Conservation (phyloP, 345 rosid species). For the Linum usitatissimum region DNA sequence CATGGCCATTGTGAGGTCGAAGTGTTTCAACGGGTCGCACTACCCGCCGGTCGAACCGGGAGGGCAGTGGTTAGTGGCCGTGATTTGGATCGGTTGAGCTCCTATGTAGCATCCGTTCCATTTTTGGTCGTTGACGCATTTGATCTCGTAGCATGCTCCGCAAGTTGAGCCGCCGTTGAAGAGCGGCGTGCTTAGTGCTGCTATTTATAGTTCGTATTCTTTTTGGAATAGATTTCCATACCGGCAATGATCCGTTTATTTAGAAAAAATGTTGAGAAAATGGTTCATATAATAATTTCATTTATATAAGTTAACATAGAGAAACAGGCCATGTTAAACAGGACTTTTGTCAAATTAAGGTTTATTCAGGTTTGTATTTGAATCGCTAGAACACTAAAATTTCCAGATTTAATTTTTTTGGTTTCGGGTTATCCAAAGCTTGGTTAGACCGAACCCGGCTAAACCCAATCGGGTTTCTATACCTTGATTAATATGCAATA, state of each 20-base stretch:
- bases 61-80: slow-evolving; percentile 60
- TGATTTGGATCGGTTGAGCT: slow-evolving; percentile 36
- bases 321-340: too few species aligned
- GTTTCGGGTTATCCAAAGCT: too few species aligned
- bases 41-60: slow-evolving; percentile 21
- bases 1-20: slow-evolving; percentile 35
- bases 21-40: slow-evolving; percentile 41
- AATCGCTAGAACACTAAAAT: too few species aligned
- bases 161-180: slow-evolving; percentile 50
- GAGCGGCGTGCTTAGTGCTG: slow-evolving; percentile 60
- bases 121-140: slow-evolving; percentile 37
- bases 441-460: too few species aligned
- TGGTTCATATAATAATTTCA: too few species aligned
- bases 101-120: slow-evolving; percentile 47
- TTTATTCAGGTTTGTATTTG: too few species aligned
- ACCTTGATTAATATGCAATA: too few species aligned
- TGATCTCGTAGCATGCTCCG: slow-evolving; percentile 61
- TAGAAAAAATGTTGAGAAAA: neutral
- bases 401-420: too few species aligned
- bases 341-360: too few species aligned
- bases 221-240: slow-evolving; percentile 45
- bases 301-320: too few species aligned
- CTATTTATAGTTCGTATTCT: slow-evolving; percentile 50
- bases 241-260: slow-evolving; percentile 70
- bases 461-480: too few species aligned